Evolutionary conservation across 495 filamentous ascomycete species (phyloP), one percentile per base, ranked within the genome.

Genomic region (Cercophora sp.): DNA sequence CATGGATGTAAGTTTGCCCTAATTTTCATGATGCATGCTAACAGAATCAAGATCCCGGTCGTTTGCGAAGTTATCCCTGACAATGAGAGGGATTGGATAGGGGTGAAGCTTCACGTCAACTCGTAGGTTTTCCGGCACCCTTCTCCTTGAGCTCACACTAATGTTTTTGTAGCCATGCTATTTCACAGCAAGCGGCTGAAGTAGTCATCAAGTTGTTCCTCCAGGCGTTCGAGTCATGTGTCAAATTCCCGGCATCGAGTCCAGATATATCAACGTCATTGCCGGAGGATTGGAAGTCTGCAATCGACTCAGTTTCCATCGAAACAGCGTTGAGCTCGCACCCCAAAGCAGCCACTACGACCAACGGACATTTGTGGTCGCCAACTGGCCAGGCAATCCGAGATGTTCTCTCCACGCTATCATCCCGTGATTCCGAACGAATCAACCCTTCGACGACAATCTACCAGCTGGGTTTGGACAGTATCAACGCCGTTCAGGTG

Each of bases 401-500:
- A 35, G 67, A 73, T 0, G 72, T 82, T 5, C 65, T 93, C 27
- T 74, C 81, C 1, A 61, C 64, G 19, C 73, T 91, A 26, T 78
- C 82, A 3, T 65, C 70, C 9, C 49, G 68, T 3, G 69, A 82
- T 0, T 56, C 72, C 9, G 64, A 78, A 3, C 71, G 75, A 16
- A 87, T 96, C 22, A 62, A 65, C 2, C 76, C 77, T 11, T 58
- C 69, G 5, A 79, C 81, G 1, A 87, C 83, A 22, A 89, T 96
- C 20, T 94, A 91, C 61, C 81, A 84, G 55, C 79, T 96, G 22
- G 91, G 92, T 2, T 72, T 96, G 36, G 91, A 97, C 66, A 94
- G 89, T 49, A 89, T 97, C 55, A 87, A 81, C 31, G 86, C 89
- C 0, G 89, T 95, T 50, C 85, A 89, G 51, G 74, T 91, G 27